Evolutionary conservation across 352 stramenopile genomes (phyloP).

Genomic region (Phytophthora lateralis): DNA sequence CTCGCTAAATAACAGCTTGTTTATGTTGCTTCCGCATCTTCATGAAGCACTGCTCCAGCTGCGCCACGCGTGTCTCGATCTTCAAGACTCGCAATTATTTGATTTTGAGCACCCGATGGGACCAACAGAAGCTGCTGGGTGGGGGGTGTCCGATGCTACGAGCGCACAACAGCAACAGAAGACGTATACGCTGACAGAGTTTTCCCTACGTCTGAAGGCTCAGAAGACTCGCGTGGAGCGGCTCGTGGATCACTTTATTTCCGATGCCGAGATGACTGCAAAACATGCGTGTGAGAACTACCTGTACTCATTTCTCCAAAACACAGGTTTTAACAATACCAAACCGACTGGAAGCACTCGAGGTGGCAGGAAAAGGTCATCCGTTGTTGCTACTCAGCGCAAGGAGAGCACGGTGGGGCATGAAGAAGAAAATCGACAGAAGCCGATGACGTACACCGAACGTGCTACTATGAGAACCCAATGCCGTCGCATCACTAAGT

Average conservation of each 20-base stretch:
- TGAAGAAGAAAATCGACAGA: conserved; percentile 31
- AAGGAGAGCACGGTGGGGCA: conserved; percentile 11
- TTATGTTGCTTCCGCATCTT: conserved; percentile 87
- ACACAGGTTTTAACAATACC: conserved; percentile 58
- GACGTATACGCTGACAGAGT: conserved; percentile 84
- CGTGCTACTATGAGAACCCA: conserved; percentile 90
- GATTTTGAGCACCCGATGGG: conserved; percentile 32
- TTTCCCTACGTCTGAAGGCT: conserved; percentile 73
- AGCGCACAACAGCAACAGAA: conserved; percentile 25
- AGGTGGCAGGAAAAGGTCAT: conserved; percentile 16
- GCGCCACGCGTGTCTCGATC: conserved; percentile 57
- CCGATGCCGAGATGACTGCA: conserved; percentile 53
- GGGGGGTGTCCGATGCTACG: neutral
- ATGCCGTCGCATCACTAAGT: conserved; percentile 91
- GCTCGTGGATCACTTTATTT: conserved; percentile 66
- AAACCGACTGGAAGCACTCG: conserved; percentile 3
- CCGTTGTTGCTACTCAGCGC: conserved; percentile 16
- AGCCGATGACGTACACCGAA: conserved; percentile 95
- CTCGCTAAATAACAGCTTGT: conserved; percentile 81
- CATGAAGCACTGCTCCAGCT: conserved; percentile 83
- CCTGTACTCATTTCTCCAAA: conserved; percentile 59
- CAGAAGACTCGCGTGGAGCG: conserved; percentile 71
- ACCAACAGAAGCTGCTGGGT: neutral
- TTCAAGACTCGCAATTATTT: conserved; percentile 44
- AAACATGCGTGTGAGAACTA: conserved; percentile 73